Percentiles rank a stretch among this genome's conserved stretches.
These are phyloP conservation scores for Coniochaeta ligniaria DNA, from an alignment of 2,329 filamentous ascomycete genomes.

Conservation along the genomic window DNA sequence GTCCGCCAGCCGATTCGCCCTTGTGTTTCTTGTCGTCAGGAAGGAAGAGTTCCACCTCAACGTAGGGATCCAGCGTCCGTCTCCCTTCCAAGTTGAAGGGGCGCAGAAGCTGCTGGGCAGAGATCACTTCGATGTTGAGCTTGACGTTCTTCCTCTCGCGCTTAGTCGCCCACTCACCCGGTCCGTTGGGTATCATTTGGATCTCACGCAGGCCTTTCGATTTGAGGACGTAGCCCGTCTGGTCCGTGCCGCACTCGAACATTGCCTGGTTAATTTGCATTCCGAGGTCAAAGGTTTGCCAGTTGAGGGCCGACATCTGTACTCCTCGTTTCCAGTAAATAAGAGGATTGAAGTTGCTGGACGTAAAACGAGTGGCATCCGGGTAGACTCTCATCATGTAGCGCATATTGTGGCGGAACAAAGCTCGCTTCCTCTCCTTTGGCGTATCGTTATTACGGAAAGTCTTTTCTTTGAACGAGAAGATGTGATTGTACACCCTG, in stretches of 20 bases:
- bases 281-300: conserved; percentile 94
- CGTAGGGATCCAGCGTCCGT: conserved; percentile 79
- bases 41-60: conserved; percentile 91
- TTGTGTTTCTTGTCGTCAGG: conserved; percentile 92
- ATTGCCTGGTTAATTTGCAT: conserved; percentile 97
- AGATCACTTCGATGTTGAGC: conserved; percentile 84
- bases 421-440: conserved; percentile 65
- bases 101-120: conserved; percentile 88
- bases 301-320: conserved; percentile 96
- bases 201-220: conserved; percentile 76
- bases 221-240: conserved; percentile 89
- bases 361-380: conserved; percentile 70
- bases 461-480: conserved; percentile 86
- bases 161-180: conserved; percentile 49
- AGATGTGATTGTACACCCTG: conserved; percentile 87
- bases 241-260: conserved; percentile 85
- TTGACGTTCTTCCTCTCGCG: conserved; percentile 74
- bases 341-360: conserved; percentile 90
- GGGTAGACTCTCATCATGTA: conserved; percentile 95
- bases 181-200: conserved; percentile 50
- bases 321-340: conserved; percentile 92
- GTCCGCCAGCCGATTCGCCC: conserved; percentile 63
- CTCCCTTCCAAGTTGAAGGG: conserved; percentile 45
- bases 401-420: conserved; percentile 85
- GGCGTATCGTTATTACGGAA: conserved; percentile 77